Evolutionary conservation across 768 basidiomycete species (phyloP).

Genomic region (Leccinum rimulosum): DNA sequence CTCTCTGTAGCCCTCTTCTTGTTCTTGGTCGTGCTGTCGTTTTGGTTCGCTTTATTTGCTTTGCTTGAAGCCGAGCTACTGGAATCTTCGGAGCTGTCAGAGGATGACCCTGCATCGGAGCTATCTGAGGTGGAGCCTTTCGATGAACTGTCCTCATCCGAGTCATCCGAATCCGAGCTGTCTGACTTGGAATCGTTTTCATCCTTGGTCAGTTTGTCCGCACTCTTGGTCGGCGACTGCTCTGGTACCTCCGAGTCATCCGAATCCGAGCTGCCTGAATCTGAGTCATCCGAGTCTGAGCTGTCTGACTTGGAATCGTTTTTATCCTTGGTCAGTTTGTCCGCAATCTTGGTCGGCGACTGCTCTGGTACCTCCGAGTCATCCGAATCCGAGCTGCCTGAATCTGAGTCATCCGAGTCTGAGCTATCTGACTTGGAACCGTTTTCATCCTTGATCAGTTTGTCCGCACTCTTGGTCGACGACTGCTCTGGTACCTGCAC

Average conservation of each 20-base stretch:
- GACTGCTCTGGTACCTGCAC: conserved; percentile 3
- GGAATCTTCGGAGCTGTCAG: conserved; percentile 12
- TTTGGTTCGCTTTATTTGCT: conserved; percentile 9
- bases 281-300: conserved; percentile 17
- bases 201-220: not conserved
- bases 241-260: not conserved
- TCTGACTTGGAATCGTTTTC: conserved; percentile 7
- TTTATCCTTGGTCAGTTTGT: not conserved
- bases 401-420: conserved; percentile 15
- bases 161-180: conserved; percentile 16
- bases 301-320: conserved; percentile 9
- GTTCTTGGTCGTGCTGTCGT: not conserved
- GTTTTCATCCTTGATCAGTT: not conserved
- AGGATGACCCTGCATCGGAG: conserved; percentile 19
- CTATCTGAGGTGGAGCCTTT: conserved; percentile 9
- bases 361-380: conserved; percentile 1
- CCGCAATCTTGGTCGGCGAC: not conserved
- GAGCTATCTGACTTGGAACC: conserved; percentile 12
- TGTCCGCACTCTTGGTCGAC: not conserved
- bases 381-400: conserved; percentile 14
- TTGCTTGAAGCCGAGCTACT: conserved; percentile 15
- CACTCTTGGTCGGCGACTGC: conserved; percentile 1
- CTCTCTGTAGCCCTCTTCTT: not conserved
- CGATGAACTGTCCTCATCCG: conserved; percentile 17
- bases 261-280: conserved; percentile 16